These are phyloP conservation scores for Styphnolobium japonicum DNA, from an alignment of 306 rosid genomes.

Conservation along the genomic window DNA sequence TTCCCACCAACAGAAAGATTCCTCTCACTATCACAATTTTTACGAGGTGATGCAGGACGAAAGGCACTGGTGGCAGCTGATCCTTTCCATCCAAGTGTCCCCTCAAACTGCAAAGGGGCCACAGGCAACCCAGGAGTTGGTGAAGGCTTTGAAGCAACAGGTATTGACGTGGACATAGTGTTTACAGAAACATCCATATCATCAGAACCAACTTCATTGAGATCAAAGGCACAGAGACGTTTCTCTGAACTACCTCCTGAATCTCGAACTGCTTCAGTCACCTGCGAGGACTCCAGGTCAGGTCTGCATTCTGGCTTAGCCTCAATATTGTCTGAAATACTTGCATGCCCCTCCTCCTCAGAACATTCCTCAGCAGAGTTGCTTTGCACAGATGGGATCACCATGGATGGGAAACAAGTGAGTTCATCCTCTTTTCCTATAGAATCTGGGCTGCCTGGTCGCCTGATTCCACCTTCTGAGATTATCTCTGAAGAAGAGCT, in stretches of 20 bases:
- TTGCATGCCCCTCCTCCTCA: slow-evolving; percentile 38
- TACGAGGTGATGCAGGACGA: slow-evolving; percentile 91
- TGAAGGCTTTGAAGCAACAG: slow-evolving; percentile 71
- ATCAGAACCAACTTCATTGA: slow-evolving; percentile 72
- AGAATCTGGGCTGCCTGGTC: slow-evolving; percentile 65
- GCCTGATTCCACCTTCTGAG: slow-evolving; percentile 54
- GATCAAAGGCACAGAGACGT: slow-evolving; percentile 71
- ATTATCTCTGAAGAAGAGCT: slow-evolving; percentile 75
- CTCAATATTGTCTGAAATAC: slow-evolving; percentile 36
- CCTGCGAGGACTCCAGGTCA: slow-evolving; percentile 60
- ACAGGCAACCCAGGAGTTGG: slow-evolving; percentile 52
- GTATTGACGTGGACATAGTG: slow-evolving; percentile 48
- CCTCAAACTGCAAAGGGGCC: slow-evolving; percentile 78
- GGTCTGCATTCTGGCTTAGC: slow-evolving; percentile 39
- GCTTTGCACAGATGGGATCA: slow-evolving; percentile 48
- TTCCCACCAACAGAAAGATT: slow-evolving; percentile 58
- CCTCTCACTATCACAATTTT: slow-evolving; percentile 55
- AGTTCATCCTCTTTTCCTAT: slow-evolving; percentile 44
- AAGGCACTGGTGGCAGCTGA: slow-evolving; percentile 96
- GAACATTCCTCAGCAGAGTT: slow-evolving; percentile 49
- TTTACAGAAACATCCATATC: slow-evolving; percentile 57
- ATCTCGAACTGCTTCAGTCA: slow-evolving; percentile 71
- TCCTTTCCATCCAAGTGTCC: slow-evolving; percentile 90
- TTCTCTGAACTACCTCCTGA: slow-evolving; percentile 58
- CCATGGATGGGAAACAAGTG: slow-evolving; percentile 36